phyloP scores from a whole-genome alignment of 306 rosid genomes.

The Trifolium repens region DNA sequence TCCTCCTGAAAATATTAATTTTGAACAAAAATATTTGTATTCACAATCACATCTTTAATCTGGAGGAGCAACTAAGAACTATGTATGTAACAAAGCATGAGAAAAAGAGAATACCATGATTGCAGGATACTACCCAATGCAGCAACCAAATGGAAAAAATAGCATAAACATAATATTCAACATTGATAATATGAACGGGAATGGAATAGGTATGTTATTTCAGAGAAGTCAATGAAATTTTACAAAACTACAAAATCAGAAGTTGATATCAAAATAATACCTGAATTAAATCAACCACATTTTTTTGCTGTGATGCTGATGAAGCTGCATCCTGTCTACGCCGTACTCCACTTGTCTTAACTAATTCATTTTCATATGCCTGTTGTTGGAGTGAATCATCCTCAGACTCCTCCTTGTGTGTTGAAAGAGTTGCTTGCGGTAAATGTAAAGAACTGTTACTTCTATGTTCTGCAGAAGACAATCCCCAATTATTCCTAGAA shows the following conservation, averaged over 20 bases:
- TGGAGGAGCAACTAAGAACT: slow-evolving; percentile 3
- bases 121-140: not conserved
- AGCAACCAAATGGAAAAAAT: slow-evolving; percentile 1
- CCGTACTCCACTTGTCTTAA: slow-evolving; percentile 44
- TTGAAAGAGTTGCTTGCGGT: slow-evolving; percentile 61
- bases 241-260: slow-evolving; percentile 24
- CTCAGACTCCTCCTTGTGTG: slow-evolving; percentile 63
- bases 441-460: slow-evolving; percentile 55
- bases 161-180: not conserved
- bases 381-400: slow-evolving; percentile 66
- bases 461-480: slow-evolving; percentile 63
- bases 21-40: slow-evolving; percentile 21
- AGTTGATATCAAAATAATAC: slow-evolving; percentile 44
- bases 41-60: slow-evolving; percentile 34
- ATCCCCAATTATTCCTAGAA: slow-evolving; percentile 51
- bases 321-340: slow-evolving; percentile 47
- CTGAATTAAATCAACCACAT: slow-evolving; percentile 61
- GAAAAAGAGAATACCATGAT: slow-evolving; percentile 21
- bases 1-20: slow-evolving; percentile 59
- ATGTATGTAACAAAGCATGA: slow-evolving; percentile 6
- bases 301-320: slow-evolving; percentile 46
- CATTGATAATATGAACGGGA: not conserved
- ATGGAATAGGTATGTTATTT: not conserved
- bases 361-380: slow-evolving; percentile 54
- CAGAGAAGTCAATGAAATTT: slow-evolving; percentile 12